Percentiles rank a stretch among this genome's conserved stretches.
These are phyloP conservation scores for Wickerhamomyces silvicola DNA, from an alignment of 805 yeast genomes.

Conservation along the genomic window DNA sequence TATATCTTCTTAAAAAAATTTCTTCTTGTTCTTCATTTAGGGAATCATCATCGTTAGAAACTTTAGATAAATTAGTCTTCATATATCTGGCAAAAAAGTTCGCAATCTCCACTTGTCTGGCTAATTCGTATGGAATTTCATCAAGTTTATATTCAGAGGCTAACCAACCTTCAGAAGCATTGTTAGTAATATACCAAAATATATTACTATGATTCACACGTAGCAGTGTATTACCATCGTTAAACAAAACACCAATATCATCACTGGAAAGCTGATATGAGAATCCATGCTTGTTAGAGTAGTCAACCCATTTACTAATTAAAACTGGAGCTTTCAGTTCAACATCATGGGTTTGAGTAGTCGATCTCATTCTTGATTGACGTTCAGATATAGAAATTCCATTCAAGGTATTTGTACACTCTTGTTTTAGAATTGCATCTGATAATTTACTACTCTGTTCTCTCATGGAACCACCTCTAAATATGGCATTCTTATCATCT, in stretches of 20 bases:
- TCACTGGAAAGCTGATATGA: conserved; percentile 89
- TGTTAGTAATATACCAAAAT: conserved; percentile 56
- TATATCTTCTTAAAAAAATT: conserved; percentile 75
- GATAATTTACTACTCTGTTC: conserved; percentile 15
- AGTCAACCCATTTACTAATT: conserved; percentile 96
- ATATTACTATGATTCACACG: conserved; percentile 59
- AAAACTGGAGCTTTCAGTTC: conserved; percentile 49
- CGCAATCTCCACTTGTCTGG: conserved; percentile 76
- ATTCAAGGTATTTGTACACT: conserved; percentile 38
- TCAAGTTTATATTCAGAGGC: conserved; percentile 39
- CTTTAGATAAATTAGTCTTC: conserved; percentile 83
- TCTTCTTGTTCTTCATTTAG: conserved; percentile 44
- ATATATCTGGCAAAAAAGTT: conserved; percentile 87
- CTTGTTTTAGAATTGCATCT: conserved; percentile 32
- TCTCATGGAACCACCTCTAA: too few relatives aligned
- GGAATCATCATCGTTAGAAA: conserved; percentile 53
- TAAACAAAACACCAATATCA: conserved; percentile 84
- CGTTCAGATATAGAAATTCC: conserved; percentile 40
- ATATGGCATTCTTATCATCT: conserved; percentile 26
- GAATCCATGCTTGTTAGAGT: conserved; percentile 91
- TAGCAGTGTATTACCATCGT: conserved; percentile 76
- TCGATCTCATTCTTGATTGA: conserved; percentile 33
- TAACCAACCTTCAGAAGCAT: conserved; percentile 45
- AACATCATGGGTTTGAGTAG: conserved; percentile 2
- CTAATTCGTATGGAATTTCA: conserved; percentile 40